Evolutionary conservation across 2,329 filamentous ascomycete genomes (phyloP).

Genomic region (Chaetomiaceae sp.): DNA sequence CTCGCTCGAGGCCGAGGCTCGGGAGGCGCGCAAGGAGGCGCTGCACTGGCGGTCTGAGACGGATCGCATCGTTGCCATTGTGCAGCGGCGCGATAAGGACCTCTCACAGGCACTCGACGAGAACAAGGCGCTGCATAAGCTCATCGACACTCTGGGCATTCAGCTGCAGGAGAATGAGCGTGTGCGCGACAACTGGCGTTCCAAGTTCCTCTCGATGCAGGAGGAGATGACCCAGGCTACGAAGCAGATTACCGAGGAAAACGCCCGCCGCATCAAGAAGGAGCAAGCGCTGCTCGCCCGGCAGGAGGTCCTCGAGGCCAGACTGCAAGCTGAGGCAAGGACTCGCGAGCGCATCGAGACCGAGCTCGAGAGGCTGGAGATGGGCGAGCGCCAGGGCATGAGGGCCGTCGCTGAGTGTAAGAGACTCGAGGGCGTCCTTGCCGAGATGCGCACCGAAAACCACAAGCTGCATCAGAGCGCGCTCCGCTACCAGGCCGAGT

Average conservation of each 20-base stretch:
- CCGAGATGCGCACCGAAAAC: slow-evolving; percentile 62
- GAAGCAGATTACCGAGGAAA: slow-evolving; percentile 77
- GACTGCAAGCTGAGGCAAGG: slow-evolving; percentile 69
- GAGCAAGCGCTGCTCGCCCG: slow-evolving; percentile 75
- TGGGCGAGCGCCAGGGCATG: slow-evolving; percentile 61
- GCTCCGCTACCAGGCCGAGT: slow-evolving; percentile 71
- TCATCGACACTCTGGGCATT: slow-evolving; percentile 66
- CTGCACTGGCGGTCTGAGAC: slow-evolving; percentile 59
- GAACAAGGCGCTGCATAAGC: slow-evolving; percentile 70
- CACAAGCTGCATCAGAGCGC: slow-evolving; percentile 66
- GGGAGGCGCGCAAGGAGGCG: slow-evolving; percentile 51
- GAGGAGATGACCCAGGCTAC: slow-evolving; percentile 79
- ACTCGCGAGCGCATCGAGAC: slow-evolving; percentile 63
- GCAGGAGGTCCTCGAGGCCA: slow-evolving; percentile 73
- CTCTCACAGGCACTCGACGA: slow-evolving; percentile 47
- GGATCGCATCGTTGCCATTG: slow-evolving; percentile 53
- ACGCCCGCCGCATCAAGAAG: slow-evolving; percentile 70
- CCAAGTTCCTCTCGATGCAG: slow-evolving; percentile 80
- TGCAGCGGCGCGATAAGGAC: slow-evolving; percentile 47
- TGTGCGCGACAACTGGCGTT: slow-evolving; percentile 76
- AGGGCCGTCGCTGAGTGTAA: slow-evolving; percentile 59
- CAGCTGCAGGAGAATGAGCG: slow-evolving; percentile 84
- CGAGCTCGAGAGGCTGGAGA: slow-evolving; percentile 62
- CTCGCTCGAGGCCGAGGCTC: slow-evolving; percentile 50
- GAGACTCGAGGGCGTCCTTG: slow-evolving; percentile 52